These are phyloP conservation scores for Rutstroemia sydowiana DNA, from an alignment of 2,329 filamentous ascomycete species.

Conservation along the genomic window DNA sequence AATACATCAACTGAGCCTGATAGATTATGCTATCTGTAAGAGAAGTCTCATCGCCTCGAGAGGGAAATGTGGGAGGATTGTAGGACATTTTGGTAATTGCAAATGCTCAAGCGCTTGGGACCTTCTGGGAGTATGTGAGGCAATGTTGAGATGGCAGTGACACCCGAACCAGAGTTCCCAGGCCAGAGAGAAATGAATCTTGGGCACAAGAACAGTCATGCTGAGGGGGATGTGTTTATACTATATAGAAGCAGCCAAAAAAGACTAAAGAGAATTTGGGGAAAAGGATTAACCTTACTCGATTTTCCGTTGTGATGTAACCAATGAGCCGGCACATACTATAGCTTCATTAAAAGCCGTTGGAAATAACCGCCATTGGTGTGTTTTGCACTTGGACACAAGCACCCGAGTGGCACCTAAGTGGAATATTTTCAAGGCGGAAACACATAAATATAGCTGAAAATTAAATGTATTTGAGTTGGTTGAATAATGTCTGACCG, in stretches of 20 bases:
- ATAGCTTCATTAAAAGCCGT: neutral
- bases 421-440: too few species aligned
- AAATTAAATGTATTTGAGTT: too few species aligned
- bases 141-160: neutral
- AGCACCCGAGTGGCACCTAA: too few species aligned
- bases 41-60: neutral
- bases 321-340: neutral
- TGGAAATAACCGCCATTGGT: too few species aligned
- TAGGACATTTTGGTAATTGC: neutral
- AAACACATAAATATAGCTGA: neutral
- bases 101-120: neutral
- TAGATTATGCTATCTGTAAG: neutral
- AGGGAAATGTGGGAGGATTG: neutral
- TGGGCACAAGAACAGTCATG: neutral
- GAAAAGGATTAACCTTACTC: neutral
- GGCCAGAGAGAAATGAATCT: neutral
- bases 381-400: too few species aligned
- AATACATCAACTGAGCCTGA: conserved; percentile 18
- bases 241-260: neutral
- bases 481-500: too few species aligned
- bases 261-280: neutral
- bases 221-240: neutral
- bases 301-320: neutral
- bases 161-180: neutral
- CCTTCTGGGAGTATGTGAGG: neutral